Evolutionary conservation across 78 protist species (phyloP), one percentile per base, ranked within the genome.

Genomic region (Mastigamoeba balamuthi): DNA sequence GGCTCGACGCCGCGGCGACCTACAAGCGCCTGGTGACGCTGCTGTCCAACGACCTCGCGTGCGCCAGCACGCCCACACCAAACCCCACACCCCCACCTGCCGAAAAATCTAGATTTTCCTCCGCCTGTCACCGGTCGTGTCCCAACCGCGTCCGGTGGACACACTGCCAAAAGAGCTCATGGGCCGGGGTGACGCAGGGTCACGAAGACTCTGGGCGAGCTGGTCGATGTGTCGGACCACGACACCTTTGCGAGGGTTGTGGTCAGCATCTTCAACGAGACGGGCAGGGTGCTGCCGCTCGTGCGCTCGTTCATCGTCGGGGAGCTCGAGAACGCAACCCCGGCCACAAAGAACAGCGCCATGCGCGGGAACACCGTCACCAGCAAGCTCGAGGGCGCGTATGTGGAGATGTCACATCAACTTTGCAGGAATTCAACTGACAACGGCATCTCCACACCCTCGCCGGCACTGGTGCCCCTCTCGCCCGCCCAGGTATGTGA

Each of bases 351-450:
- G 23, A 77, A 75, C 33, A 80, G 86, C 5, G 75, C 86, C 6
- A 74, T 81, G 25, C 43, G 86, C 40, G 86, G 86, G 23, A 81
- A 81, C 37, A 75, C 66, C 37, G 76, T 81, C 25, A 80, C 73
- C 52, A 81, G 73, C 36, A 81, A 81, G 67, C 72, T 81, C 64
- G 86, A 81, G 52, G 86, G 82, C 66, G 80, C 86, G 3, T 81
- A 81, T 17, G 86, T 81, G 6, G 80, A 41, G 25, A 30, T 7
- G 5, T 9, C 6, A 7, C 5, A 70, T 9, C 27, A 70, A 42
- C 6, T 42, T 7, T 29, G 28, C 58, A 70, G 44, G 33, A 70
- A 70, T n/a, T n/a, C n/a, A n/a, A n/a, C n/a, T n/a, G n/a, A n/a
- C n/a, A n/a, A n/a, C n/a, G n/a, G n/a, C n/a, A n/a, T n/a, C n/a